These are phyloP conservation scores for Meyerozyma sp. DNA, from an alignment of 1,139 yeast genomes.

Conservation along the genomic window DNA sequence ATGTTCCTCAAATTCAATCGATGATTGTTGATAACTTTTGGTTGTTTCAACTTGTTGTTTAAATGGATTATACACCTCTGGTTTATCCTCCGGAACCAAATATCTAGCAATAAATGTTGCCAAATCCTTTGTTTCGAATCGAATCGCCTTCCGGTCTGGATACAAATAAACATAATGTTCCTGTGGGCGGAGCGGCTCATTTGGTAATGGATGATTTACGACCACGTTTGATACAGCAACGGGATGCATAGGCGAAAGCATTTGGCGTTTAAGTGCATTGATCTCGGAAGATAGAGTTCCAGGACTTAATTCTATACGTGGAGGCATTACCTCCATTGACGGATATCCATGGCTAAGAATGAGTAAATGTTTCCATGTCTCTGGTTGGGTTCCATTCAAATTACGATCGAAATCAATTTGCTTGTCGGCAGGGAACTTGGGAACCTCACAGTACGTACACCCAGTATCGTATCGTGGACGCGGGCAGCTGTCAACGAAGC, in stretches of 20 bases:
- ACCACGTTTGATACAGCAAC: conserved; percentile 43
- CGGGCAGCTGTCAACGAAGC: conserved; percentile 33
- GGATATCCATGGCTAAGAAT: conserved; percentile 37
- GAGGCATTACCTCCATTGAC: conserved; percentile 45
- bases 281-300: conserved; percentile 36
- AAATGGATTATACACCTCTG: conserved; percentile 31
- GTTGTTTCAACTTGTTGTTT: neutral
- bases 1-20: conserved; percentile 14
- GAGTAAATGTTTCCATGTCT: conserved; percentile 53
- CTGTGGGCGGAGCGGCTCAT: neutral
- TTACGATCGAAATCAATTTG: conserved; percentile 36
- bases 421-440: conserved; percentile 35
- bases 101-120: conserved; percentile 39
- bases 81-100: conserved; percentile 25
- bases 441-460: conserved; percentile 51
- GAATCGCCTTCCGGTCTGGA: conserved; percentile 48
- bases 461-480: conserved; percentile 52
- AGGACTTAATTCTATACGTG: conserved; percentile 47
- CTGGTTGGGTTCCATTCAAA: conserved; percentile 43
- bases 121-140: conserved; percentile 25
- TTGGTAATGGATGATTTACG: neutral
- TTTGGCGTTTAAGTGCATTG: conserved; percentile 20
- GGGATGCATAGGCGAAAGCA: conserved; percentile 43
- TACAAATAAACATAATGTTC: conserved; percentile 38
- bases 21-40: neutral